Base-by-base conservation (phyloP, 1,284 basidiomycete genomes). In the Ceratobasidium sp. region DNA sequence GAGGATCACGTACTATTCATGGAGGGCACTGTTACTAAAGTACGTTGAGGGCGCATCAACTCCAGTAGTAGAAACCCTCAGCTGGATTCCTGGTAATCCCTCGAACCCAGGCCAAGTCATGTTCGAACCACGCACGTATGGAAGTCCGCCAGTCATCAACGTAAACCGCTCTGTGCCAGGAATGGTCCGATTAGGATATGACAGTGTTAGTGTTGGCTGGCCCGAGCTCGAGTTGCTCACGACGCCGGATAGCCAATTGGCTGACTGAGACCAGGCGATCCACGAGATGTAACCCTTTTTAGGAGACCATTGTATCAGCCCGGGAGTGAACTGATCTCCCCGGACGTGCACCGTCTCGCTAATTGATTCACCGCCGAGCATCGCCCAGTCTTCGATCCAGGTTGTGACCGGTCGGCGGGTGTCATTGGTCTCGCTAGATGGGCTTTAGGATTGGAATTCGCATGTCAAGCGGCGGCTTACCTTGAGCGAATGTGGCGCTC, bases 211-310 rank as follows among this genome's bases (percentile, higher is more conserved):
- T 25, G 34, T 52, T 12, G 58, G 58, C 22, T 52, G 58, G 12
- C 58, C 58, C 1, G 29, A 1, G 58, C 45, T 64, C 58, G 58
- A 64, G 31, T 64, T 64, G 58, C 58, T 52, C 5, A 64, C 58
- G 45, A 64, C 32, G 20, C 58, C 58, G 29, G 58, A 64, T 10
- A 64, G 40, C 58, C 58, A 64, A 25, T 50, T 50, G 32, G 58
- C 58, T 4, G 58, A 64, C 45, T 64, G 58, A 20, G 58, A 64
- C 58, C 58, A 64, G 20, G 58, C 58, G n/a, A 64, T 64, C 58
- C 58, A 64, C 15, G 58, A 64, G 25, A 64, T 64, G 32, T 34
- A 35, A 15, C 29, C 29, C 22, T 64, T 64, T 47, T 64, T 64
- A 15, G 58, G 47, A 2, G 58, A 64, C 58, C 58, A 64, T 40